phyloP scores from a whole-genome alignment of 2,329 filamentous ascomycete species.

The Cercospora canescens region DNA sequence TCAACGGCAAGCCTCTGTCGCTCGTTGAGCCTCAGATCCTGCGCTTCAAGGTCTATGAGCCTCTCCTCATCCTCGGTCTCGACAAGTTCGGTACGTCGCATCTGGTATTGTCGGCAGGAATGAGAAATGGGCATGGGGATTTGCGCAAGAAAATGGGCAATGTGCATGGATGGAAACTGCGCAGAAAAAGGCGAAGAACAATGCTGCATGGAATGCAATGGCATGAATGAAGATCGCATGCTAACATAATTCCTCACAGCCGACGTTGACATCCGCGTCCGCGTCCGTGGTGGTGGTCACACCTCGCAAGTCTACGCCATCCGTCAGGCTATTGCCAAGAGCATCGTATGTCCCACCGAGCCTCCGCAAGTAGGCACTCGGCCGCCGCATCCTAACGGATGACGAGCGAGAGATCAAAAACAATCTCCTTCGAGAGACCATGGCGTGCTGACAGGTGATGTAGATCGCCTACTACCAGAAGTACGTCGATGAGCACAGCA shows the following conservation, averaged over 20 bases:
- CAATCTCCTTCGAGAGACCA: slow-evolving; percentile 14
- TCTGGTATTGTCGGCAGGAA: neutral
- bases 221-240: slow-evolving; percentile 11
- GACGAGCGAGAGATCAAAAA: slow-evolving; percentile 11
- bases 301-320: slow-evolving; percentile 97
- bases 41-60: slow-evolving; percentile 99
- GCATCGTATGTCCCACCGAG: slow-evolving; percentile 58
- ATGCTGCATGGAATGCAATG: slow-evolving; percentile 3
- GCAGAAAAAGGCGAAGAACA: neutral
- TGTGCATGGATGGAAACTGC: neutral
- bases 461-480: slow-evolving; percentile 96
- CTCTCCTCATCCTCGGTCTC: slow-evolving; percentile 91
- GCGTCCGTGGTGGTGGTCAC: slow-evolving; percentile 96
- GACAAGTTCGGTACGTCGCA: slow-evolving; percentile 79
- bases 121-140: neutral
- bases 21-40: slow-evolving; percentile 96
- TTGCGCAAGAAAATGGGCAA: slow-evolving; percentile 3
- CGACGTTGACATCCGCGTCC: slow-evolving; percentile 94
- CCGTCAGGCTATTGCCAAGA: slow-evolving; percentile 98
- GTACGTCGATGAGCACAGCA: slow-evolving; percentile 99
- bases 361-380: slow-evolving; percentile 18
- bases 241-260: slow-evolving; percentile 43
- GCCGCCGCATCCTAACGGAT: slow-evolving; percentile 14
- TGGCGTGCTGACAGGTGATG: slow-evolving; percentile 1
- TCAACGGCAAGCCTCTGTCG: slow-evolving; percentile 93